phyloP scores from a whole-genome alignment of 2,329 filamentous ascomycete species.

The Colletotrichum sansevieriae region DNA sequence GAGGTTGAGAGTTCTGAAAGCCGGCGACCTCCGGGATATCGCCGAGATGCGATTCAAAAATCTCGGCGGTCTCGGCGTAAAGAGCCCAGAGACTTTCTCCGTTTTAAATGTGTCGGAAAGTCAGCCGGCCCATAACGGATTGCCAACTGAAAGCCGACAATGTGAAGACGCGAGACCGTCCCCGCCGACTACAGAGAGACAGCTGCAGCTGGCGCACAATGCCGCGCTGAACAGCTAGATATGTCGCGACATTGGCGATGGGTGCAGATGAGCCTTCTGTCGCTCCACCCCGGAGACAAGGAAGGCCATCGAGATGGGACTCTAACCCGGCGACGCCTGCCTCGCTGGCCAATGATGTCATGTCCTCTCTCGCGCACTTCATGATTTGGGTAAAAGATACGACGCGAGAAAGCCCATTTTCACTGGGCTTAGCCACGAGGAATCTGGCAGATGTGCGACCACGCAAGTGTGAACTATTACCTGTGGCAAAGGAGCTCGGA shows the following conservation, averaged over 20 bases:
- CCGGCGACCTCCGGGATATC: conserved; percentile 38
- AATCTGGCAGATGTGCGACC: too few relatives aligned
- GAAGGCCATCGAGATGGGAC: conserved; percentile 16
- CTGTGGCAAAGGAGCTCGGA: too few relatives aligned
- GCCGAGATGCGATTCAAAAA: conserved; percentile 29
- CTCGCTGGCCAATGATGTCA: conserved; percentile 30
- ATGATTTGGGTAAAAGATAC: conserved; percentile 31
- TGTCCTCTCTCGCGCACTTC: conserved; percentile 11
- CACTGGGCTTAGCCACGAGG: not conserved
- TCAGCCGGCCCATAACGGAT: conserved; percentile 10
- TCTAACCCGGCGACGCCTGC: conserved; percentile 26
- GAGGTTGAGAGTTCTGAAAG: not conserved
- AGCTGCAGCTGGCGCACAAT: conserved; percentile 11
- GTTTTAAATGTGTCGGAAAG: conserved; percentile 9
- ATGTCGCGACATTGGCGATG: conserved; percentile 29
- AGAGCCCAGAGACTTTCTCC: not conserved
- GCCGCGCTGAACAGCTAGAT: not conserved
- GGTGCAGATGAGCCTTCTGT: not conserved
- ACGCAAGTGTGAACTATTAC: too few relatives aligned
- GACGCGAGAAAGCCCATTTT: not conserved
- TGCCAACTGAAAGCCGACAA: conserved; percentile 26
- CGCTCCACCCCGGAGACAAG: conserved; percentile 25
- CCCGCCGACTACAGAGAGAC: not conserved
- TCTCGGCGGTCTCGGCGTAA: conserved; percentile 30
- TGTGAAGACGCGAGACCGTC: conserved; percentile 30